Conservation (phyloP, 495 filamentous ascomycete genomes). For the Penicillium crystallinum region DNA sequence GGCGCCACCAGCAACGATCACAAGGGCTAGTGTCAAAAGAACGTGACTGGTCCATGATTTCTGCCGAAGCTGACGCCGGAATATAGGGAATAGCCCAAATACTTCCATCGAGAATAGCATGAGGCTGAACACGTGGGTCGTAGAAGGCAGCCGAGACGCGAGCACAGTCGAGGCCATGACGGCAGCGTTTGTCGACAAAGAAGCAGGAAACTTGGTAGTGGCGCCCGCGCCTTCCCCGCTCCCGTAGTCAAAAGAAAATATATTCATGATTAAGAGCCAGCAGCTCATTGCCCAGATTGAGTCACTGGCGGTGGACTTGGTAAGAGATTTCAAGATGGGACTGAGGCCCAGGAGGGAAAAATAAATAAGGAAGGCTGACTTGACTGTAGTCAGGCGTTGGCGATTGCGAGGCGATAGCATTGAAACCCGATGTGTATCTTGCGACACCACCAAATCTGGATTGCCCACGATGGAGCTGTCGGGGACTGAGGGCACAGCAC, state of each 20-base stretch:
- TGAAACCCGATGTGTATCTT: slow-evolving; percentile 20
- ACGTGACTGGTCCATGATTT: slow-evolving; percentile 81
- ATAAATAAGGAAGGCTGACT: slow-evolving; percentile 92
- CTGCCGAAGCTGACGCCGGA: slow-evolving; percentile 78
- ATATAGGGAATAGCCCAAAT: slow-evolving; percentile 94
- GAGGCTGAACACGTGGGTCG: slow-evolving; percentile 90
- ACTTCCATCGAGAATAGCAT: slow-evolving; percentile 96
- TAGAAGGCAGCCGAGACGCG: slow-evolving; percentile 78
- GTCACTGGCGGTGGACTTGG: slow-evolving; percentile 81
- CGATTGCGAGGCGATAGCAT: slow-evolving; percentile 56
- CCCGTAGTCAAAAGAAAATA: slow-evolving; percentile 96
- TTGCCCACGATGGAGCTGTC: slow-evolving; percentile 5
- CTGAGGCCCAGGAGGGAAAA: slow-evolving; percentile 84
- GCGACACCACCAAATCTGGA: slow-evolving; percentile 10
- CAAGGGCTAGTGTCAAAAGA: slow-evolving; percentile 68
- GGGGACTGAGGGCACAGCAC: slow-evolving; percentile 10
- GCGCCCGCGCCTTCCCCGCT: slow-evolving; percentile 48
- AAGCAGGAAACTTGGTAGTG: slow-evolving; percentile 67
- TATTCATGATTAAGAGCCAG: slow-evolving; percentile 90
- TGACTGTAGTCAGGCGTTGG: slow-evolving; percentile 66
- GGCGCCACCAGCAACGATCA: slow-evolving; percentile 71
- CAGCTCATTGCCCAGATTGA: slow-evolving; percentile 95
- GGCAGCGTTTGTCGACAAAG: slow-evolving; percentile 88
- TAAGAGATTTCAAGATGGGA: slow-evolving; percentile 91
- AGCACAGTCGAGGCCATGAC: slow-evolving; percentile 92